These are phyloP conservation scores for Inga oerstediana DNA, from an alignment of 306 rosid species.

Conservation along the genomic window DNA sequence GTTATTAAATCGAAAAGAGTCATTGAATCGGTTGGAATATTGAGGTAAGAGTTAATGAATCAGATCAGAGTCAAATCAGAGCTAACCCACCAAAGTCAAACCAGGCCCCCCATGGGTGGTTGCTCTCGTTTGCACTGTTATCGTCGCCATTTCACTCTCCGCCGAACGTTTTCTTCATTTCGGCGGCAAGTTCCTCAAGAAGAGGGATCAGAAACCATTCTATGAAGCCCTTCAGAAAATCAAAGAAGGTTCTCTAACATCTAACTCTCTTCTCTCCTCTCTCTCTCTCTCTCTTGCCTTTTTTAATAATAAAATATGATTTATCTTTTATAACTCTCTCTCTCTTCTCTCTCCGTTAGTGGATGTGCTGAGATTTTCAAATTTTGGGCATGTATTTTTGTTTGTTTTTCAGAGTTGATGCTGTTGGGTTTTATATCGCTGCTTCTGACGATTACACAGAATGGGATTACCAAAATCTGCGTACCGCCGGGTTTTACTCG, in stretches of 20 bases:
- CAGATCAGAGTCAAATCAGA: no score
- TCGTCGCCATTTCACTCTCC: constrained; percentile 77
- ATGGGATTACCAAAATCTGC: constrained; percentile 68
- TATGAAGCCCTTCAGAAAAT: constrained; percentile 82
- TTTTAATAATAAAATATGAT: not conserved
- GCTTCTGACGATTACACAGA: constrained; percentile 77
- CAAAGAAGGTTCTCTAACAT: constrained; percentile 59
- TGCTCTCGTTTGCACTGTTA: constrained; percentile 74
- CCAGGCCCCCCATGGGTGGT: constrained; percentile 95
- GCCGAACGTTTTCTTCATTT: constrained; percentile 76
- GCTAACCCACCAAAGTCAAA: no score
- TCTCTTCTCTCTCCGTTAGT: not conserved
- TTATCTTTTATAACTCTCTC: not conserved
- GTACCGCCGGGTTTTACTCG: constrained; percentile 41
- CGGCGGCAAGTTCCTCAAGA: constrained; percentile 56
- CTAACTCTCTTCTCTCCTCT: not conserved
- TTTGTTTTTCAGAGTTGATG: constrained; percentile 69
- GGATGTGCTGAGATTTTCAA: not conserved
- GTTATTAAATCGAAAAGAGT: no score
- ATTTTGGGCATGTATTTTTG: not conserved
- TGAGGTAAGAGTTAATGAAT: no score
- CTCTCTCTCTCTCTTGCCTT: no score
- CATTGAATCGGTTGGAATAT: no score
- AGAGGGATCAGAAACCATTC: constrained; percentile 73
- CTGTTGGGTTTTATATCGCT: constrained; percentile 89